Base-by-base conservation (phyloP, 1,284 basidiomycete genomes). In the Termitomyces sp. region DNA sequence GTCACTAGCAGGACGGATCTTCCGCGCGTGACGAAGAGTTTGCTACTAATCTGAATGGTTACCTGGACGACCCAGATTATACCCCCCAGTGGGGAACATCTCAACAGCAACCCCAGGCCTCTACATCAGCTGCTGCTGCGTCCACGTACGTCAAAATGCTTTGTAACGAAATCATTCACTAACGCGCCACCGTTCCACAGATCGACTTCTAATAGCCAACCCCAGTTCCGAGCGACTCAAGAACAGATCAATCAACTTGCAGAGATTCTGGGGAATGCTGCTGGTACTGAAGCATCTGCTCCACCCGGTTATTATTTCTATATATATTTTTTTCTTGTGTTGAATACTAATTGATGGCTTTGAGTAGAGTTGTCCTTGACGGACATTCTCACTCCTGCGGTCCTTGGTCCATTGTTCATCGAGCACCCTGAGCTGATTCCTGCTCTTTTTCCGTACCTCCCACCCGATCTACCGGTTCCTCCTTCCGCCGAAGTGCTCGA, bases 371-470 rank as follows among this genome's bases (percentile, higher is more conserved):
- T 86, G 44, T 80, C 83, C 34, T 75, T 92, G 43, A 78, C 77
- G 13, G 89, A 92, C 65, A 78, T 92, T 56, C 77, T 92, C 38
- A 90, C 88, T 12, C 84, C 87, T 2, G 73, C 81, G 8, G 86
- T 82, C 64, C 73, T 92, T 38, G 73, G 73, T 2, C 86, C 88
- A 3, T 73, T 92, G 12, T 88, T 92, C 68, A 70, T 73, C 6
- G 76, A 77, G 26, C 83, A 86, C 64, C 85, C 88, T 1, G 80
- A 82, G 51, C 75, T 91, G 33, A 74, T 87, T 46, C 70, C 79
- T 7, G 68, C 86, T 2, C 74, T 92, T 55, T 90, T 90, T 67
- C 89, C 89, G 7, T 81, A 90, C 62, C 79, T 92, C 30, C 88
- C 90, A 2, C 74, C 85, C 9, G 88, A 90, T 70, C 74, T 90